These are phyloP conservation scores for Prosopis cineraria DNA, from an alignment of 306 rosid genomes.

Conservation along the genomic window DNA sequence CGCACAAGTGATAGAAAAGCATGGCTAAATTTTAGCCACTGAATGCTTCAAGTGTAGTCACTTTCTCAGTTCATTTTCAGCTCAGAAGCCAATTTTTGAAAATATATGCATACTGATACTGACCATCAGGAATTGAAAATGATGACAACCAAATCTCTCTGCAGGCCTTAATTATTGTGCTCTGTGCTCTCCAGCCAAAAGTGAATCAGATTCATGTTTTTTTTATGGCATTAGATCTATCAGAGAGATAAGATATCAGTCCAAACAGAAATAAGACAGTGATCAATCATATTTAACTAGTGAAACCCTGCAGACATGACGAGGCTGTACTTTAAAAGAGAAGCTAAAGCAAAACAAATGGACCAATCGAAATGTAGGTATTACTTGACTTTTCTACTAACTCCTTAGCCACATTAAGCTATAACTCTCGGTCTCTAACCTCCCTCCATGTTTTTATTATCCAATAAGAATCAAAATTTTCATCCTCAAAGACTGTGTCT, in stretches of 20 bases:
- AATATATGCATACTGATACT: not conserved
- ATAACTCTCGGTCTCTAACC: not conserved
- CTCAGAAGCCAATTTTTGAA: slow-evolving; percentile 10
- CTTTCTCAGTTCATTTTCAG: not conserved
- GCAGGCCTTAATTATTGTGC: slow-evolving; percentile 4
- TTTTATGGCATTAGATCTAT: slow-evolving; percentile 6
- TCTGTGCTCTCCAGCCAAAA: not conserved
- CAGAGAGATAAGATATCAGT: slow-evolving; percentile 7
- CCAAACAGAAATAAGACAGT: not conserved
- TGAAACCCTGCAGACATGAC: not conserved
- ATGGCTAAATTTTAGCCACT: not conserved
- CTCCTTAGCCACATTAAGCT: not conserved
- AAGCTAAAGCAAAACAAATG: not conserved
- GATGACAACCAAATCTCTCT: not conserved
- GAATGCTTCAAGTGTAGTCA: not conserved
- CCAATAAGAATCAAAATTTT: not conserved
- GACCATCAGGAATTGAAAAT: not conserved
- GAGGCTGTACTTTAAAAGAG: not conserved
- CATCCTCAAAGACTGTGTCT: not conserved
- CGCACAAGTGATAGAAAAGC: not conserved
- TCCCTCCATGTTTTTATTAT: not conserved
- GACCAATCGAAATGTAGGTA: not conserved
- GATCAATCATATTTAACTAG: not conserved
- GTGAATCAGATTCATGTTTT: slow-evolving; percentile 7
- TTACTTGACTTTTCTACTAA: not conserved